Percentiles rank a stretch among this genome's conserved stretches.
Evolutionary conservation across 1,284 basidiomycete species (phyloP).

Genomic region (Anthracocystis panici-leucophaei): DNA sequence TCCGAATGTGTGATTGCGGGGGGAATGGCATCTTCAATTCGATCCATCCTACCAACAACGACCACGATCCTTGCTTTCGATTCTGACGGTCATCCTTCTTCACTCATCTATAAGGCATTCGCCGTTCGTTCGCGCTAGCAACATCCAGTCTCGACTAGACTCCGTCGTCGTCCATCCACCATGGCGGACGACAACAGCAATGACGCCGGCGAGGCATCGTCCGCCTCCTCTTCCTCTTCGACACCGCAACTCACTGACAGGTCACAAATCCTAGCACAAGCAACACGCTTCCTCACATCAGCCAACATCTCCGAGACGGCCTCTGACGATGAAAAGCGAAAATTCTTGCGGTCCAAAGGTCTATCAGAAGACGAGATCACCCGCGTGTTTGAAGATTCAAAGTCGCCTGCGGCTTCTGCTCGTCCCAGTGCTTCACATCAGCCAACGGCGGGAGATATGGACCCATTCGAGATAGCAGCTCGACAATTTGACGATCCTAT

Average conservation of each 20-base stretch:
- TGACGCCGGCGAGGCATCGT: slow-evolving; percentile 7
- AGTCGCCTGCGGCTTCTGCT: slow-evolving; percentile 43
- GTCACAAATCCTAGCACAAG: slow-evolving; percentile 58
- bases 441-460: slow-evolving; percentile 11
- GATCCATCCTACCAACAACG: not conserved
- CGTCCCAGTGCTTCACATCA: slow-evolving; percentile 8
- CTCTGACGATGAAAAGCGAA: slow-evolving; percentile 46
- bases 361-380: slow-evolving; percentile 58
- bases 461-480: slow-evolving; percentile 51
- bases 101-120: not conserved
- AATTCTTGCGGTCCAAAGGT: slow-evolving; percentile 63
- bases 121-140: not conserved
- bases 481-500: slow-evolving; percentile 60
- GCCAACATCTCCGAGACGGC: slow-evolving; percentile 39
- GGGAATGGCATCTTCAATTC: not conserved
- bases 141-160: not conserved
- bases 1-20: slow-evolving; percentile 20
- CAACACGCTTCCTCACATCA: slow-evolving; percentile 65
- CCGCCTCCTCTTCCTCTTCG: slow-evolving; percentile 6
- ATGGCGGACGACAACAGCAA: slow-evolving; percentile 36
- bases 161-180: not conserved
- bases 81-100: not conserved
- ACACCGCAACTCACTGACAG: slow-evolving; percentile 15
- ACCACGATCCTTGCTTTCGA: not conserved
- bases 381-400: slow-evolving; percentile 54